Evolutionary conservation across 2,329 filamentous ascomycete species (phyloP).

Genomic region (Sporothrix humicola): DNA sequence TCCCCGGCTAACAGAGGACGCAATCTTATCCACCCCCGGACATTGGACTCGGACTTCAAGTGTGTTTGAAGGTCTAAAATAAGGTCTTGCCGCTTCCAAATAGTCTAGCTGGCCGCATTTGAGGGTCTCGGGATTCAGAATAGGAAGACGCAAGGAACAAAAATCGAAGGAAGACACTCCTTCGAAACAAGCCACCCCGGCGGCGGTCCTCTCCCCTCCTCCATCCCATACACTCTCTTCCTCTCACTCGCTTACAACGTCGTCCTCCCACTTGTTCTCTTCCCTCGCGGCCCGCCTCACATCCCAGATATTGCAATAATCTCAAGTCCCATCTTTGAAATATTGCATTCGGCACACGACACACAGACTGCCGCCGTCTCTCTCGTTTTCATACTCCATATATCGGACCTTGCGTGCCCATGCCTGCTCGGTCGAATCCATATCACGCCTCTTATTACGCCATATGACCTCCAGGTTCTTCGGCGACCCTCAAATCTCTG

Average conservation of each 20-base stretch:
- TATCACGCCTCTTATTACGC: conserved; percentile 1
- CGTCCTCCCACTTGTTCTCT: neutral
- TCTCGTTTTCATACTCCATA: neutral
- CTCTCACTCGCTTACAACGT: neutral
- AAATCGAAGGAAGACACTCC: neutral
- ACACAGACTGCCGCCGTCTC: conserved; percentile 26
- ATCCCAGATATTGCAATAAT: conserved; percentile 23
- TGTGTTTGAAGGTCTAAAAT: neutral
- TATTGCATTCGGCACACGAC: conserved; percentile 20
- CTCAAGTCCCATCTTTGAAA: too few relatives aligned
- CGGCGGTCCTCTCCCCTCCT: neutral
- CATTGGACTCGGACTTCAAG: neutral
- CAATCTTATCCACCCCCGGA: conserved; percentile 21
- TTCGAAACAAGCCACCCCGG: conserved; percentile 16
- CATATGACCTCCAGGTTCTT: conserved; percentile 22
- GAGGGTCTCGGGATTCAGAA: neutral
- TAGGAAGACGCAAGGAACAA: conserved; percentile 24
- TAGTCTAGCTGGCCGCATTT: conserved; percentile 4
- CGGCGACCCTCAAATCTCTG: conserved; percentile 32
- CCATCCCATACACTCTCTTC: neutral
- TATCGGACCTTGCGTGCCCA: conserved; percentile 1
- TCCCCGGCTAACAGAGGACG: conserved; percentile 10
- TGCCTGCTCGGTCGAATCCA: conserved; percentile 10
- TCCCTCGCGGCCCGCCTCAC: conserved; percentile 22
- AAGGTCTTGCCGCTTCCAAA: neutral